These are phyloP conservation scores for Grosmannia serpens DNA, from an alignment of 2,329 filamentous ascomycete genomes.

Conservation along the genomic window DNA sequence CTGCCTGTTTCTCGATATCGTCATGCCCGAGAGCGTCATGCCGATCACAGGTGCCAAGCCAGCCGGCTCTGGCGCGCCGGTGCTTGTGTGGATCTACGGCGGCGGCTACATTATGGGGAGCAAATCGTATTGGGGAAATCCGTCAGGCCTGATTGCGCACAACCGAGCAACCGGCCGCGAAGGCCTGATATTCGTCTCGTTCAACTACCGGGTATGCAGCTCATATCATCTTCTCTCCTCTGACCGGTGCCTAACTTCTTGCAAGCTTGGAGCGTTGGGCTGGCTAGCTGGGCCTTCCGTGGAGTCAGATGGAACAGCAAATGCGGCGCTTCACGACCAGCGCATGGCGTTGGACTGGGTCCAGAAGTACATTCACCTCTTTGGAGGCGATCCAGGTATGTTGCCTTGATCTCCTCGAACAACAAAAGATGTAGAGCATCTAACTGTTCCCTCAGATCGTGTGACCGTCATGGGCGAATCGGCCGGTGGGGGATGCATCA, in stretches of 20 bases:
- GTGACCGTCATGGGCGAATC: conserved; percentile 36
- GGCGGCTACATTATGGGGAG: conserved; percentile 1
- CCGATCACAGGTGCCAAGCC: background rate
- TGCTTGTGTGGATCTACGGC: conserved; percentile 1
- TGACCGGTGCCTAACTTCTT: background rate
- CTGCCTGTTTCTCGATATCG: conserved; percentile 2
- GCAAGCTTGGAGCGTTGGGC: background rate
- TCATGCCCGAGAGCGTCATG: background rate
- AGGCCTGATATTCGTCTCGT: background rate
- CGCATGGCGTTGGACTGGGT: conserved; percentile 33
- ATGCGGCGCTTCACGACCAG: conserved; percentile 26
- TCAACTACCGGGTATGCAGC: background rate
- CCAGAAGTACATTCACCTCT: conserved; percentile 27
- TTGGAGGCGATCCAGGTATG: conserved; percentile 30
- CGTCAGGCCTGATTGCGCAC: background rate
- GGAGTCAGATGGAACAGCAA: conserved; percentile 11
- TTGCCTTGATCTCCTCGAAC: background rate
- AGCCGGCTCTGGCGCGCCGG: background rate
- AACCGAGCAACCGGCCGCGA: background rate
- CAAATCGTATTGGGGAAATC: conserved; percentile 1
- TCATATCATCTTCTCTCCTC: background rate
- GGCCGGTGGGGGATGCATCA: conserved; percentile 20
- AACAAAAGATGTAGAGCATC: background rate
- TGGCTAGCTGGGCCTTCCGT: background rate
- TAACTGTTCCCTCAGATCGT: conserved; percentile 6